Base-by-base conservation (phyloP, 495 filamentous ascomycete genomes). In the Penicillium manginii region DNA sequence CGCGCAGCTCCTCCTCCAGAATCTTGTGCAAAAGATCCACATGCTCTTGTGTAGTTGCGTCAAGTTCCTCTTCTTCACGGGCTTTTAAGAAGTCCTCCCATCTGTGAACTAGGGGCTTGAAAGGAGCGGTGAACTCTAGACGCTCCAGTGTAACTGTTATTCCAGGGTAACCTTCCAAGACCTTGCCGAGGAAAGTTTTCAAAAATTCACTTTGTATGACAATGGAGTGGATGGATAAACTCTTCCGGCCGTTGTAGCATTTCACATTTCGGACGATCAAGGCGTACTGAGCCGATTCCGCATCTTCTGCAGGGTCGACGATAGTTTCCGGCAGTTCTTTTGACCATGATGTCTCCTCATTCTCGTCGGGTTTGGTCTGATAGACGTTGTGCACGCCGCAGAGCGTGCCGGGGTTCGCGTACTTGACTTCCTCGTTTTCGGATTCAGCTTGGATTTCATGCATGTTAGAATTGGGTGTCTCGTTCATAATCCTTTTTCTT, bases 21-120 rank as follows among this genome's bases (percentile, higher is more conserved):
- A 84, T 76, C 33, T 79, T 72, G 40, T 79, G 72, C 29, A 91
- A 72, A 0, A 90, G 67, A 21, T 80, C 73, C n/a, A 83, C 74
- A 66, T 90, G 85, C 42, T 75, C 69, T 59, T 80, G 83, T 1
- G 80, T 79, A 31, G 73, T 72, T 9, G 68, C 60, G 31, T 86
- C 82, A 8, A 65, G 26, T 47, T 83, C 79, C 7, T 79, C 71
- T 9, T 78, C 70, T n/a, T 80, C 64, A 22, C 81, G 70, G 40
- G 80, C 80, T 14, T 73, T 55, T 17, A 70, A 55, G 43, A 91
- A 77, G 32, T 79, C 72, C 4, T 75, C 63, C 88, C 88, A 91
- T 21, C 87, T 80, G 69, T 91, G 84, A 37, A 91, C 82, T 37
- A 91, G 82, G 0, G 84, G 83, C 66, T 83, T 70, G 66, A 90